Evolutionary conservation across 768 basidiomycete genomes (phyloP).

Genomic region (Podaxis sp.): DNA sequence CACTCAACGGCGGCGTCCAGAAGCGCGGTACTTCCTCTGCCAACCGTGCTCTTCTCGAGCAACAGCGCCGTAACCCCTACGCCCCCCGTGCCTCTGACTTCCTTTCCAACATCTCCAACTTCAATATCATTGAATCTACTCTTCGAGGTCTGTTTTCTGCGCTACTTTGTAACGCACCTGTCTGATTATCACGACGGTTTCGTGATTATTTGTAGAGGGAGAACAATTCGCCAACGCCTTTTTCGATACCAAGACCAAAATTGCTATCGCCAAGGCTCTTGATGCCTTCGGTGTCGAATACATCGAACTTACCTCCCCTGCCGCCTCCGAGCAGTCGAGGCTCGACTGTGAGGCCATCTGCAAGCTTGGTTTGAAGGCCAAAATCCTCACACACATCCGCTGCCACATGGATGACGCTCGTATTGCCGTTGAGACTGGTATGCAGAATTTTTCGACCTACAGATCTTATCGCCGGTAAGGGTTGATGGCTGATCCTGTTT

Average conservation of each 20-base stretch:
- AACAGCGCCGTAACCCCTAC: conserved; percentile 69
- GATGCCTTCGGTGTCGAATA: conserved; percentile 99
- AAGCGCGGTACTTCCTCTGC: conserved; percentile 42
- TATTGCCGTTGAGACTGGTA: conserved; percentile 97
- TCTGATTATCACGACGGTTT: neutral
- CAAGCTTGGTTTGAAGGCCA: conserved; percentile 94
- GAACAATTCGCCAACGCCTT: conserved; percentile 99
- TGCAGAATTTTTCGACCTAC: conserved; percentile 20
- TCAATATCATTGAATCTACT: conserved; percentile 96
- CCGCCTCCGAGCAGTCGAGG: conserved; percentile 93
- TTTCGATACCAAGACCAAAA: conserved; percentile 99
- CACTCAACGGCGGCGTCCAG: conserved; percentile 42
- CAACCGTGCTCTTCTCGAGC: conserved; percentile 32
- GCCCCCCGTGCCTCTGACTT: conserved; percentile 91
- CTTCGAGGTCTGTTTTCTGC: conserved; percentile 65
- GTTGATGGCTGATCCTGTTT: conserved; percentile 9
- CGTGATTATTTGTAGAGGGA: conserved; percentile 60
- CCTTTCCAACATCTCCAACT: conserved; percentile 88
- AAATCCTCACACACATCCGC: conserved; percentile 98
- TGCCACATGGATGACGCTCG: conserved; percentile 99
- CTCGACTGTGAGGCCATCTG: conserved; percentile 97
- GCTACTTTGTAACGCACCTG: neutral
- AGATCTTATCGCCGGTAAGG: conserved; percentile 4
- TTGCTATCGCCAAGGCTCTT: conserved; percentile 96
- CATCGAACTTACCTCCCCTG: conserved; percentile 98